phyloP scores from a whole-genome alignment of 345 rosid species.

The Boechera divaricarpa region DNA sequence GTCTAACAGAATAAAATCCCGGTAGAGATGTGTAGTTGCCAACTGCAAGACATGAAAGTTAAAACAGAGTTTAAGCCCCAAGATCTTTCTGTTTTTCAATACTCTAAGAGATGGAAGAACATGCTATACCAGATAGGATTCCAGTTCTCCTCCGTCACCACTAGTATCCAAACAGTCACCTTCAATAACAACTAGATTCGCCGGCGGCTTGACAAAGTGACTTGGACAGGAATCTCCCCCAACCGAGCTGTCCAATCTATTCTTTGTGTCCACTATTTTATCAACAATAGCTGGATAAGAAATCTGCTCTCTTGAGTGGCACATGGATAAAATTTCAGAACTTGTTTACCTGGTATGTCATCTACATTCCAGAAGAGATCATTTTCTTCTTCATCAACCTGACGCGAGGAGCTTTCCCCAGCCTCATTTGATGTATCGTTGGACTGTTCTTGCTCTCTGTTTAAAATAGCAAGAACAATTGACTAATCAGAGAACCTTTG shows the following conservation, averaged over 20 bases:
- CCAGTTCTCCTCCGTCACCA: constrained; percentile 83
- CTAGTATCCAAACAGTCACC: constrained; percentile 84
- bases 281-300: constrained; percentile 23
- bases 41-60: constrained; percentile 61
- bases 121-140: constrained; percentile 85
- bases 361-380: constrained; percentile 80
- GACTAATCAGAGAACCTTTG: background rate
- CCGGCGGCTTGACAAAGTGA: constrained; percentile 87
- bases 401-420: constrained; percentile 49
- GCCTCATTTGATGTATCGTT: constrained; percentile 52
- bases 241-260: constrained; percentile 66
- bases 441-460: constrained; percentile 70
- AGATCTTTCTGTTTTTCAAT: constrained; percentile 22
- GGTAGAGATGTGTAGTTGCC: constrained; percentile 81
- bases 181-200: constrained; percentile 92
- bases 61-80: constrained; percentile 27
- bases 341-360: constrained; percentile 71
- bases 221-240: constrained; percentile 58
- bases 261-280: constrained; percentile 76
- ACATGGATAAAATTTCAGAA: constrained; percentile 15
- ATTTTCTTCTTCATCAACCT: constrained; percentile 60
- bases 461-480: constrained; percentile 17
- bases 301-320: constrained; percentile 3
- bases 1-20: constrained; percentile 84
- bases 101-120: constrained; percentile 30